Percentiles rank a stretch among this genome's conserved stretches.
Evolutionary conservation across 352 stramenopile genomes (phyloP).

Genomic region (Globisporangium splendens): DNA sequence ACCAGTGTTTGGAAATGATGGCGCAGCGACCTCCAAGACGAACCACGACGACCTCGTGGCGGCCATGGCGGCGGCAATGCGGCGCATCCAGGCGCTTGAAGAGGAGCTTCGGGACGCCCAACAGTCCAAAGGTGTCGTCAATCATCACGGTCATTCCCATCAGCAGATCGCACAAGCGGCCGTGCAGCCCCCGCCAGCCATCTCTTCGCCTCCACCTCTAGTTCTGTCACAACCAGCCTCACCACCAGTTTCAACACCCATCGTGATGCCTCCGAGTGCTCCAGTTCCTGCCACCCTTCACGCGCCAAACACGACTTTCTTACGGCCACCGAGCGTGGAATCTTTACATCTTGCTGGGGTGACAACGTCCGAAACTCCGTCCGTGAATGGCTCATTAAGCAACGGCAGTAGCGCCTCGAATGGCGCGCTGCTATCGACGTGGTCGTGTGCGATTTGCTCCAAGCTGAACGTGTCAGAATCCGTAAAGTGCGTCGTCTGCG

Average conservation of each 20-base stretch:
- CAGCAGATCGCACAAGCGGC: not conserved
- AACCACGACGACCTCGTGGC: constrained; percentile 51
- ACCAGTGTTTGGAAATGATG: constrained; percentile 28
- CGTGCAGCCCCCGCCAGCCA: no score
- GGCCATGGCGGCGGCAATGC: constrained; percentile 50
- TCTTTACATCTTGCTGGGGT: not conserved
- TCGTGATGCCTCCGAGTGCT: no score
- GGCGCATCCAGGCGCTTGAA: constrained; percentile 50
- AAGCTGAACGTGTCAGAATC: constrained; percentile 51
- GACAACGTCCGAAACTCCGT: no score
- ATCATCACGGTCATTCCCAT: not conserved
- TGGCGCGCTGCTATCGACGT: constrained; percentile 14
- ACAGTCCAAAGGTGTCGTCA: not conserved
- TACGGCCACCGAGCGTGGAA: not conserved
- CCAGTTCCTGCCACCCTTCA: constrained; percentile 1
- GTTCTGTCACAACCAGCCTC: not conserved
- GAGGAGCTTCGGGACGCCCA: constrained; percentile 35
- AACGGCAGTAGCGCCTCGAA: not conserved
- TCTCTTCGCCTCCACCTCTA: not conserved
- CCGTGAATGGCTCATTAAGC: not conserved
- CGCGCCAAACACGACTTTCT: not conserved
- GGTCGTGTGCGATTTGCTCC: constrained; percentile 71
- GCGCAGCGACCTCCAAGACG: constrained; percentile 11
- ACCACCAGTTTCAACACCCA: not conserved
- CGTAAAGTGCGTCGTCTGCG: constrained; percentile 69